Evolutionary conservation across 2,329 filamentous ascomycete species (phyloP).

Genomic region (Botrytis hyacinthi): DNA sequence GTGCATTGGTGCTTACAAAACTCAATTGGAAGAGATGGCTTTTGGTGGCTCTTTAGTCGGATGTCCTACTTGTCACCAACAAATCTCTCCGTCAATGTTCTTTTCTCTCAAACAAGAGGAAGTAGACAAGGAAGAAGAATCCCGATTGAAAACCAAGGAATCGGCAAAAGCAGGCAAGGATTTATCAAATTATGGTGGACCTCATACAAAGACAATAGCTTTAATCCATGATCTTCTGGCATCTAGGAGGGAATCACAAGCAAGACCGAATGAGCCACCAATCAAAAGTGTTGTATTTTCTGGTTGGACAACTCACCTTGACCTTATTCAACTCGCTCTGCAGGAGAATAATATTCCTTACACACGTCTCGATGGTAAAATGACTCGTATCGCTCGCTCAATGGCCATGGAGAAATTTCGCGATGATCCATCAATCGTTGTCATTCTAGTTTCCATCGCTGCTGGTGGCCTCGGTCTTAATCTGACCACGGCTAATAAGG

Average conservation of each 20-base stretch:
- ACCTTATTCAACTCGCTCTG: constrained; percentile 84
- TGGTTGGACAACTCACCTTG: constrained; percentile 91
- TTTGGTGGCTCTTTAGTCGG: constrained; percentile 45
- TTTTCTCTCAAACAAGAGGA: constrained; percentile 59
- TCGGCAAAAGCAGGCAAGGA: constrained; percentile 55
- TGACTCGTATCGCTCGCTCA: constrained; percentile 72
- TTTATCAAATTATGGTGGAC: constrained; percentile 71
- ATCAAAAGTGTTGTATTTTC: constrained; percentile 95
- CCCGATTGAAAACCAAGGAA: constrained; percentile 31
- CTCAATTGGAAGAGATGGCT: constrained; percentile 47
- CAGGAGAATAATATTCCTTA: constrained; percentile 64
- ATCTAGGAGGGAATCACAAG: constrained; percentile 60
- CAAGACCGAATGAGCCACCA: constrained; percentile 57
- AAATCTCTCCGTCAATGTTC: constrained; percentile 63
- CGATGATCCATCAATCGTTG: constrained; percentile 65
- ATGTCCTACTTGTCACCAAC: constrained; percentile 68
- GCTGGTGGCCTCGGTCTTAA: constrained; percentile 92
- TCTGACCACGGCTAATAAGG: constrained; percentile 77
- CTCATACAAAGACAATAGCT: constrained; percentile 87
- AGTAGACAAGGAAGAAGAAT: constrained; percentile 35
- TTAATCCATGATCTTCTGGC: constrained; percentile 71
- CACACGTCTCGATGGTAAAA: constrained; percentile 85
- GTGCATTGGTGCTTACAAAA: constrained; percentile 64
- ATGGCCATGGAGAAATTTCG: constrained; percentile 76
- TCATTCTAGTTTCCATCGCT: constrained; percentile 89